These are phyloP conservation scores for Cryptococcus sp. DNA, from an alignment of 1,284 basidiomycete species.

Conservation along the genomic window DNA sequence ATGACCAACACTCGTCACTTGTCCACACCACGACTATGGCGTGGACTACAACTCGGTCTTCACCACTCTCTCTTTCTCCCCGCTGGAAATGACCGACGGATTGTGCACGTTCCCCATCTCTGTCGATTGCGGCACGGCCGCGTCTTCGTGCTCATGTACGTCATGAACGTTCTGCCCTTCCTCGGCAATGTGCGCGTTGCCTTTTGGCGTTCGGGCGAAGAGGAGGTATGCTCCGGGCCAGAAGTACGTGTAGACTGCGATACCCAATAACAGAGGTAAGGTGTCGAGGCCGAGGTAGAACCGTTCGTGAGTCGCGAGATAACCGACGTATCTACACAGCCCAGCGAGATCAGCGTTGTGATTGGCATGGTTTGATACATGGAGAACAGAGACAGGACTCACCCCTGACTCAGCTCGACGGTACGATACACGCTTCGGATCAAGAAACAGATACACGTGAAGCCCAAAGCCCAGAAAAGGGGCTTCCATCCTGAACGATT, in stretches of 20 bases:
- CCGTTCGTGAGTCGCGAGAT: conserved; percentile 63
- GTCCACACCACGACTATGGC: no score
- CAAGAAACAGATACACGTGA: conserved; percentile 69
- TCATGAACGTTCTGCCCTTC: background rate
- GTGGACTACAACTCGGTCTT: no score
- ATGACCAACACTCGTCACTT: no score
- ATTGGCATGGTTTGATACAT: background rate
- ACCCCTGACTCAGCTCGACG: conserved; percentile 66
- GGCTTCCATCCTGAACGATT: conserved; percentile 63
- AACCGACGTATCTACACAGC: conserved; percentile 57
- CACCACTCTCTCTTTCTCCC: background rate
- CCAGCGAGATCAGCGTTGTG: background rate
- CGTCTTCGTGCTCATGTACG: background rate
- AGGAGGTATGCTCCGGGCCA: conserved; percentile 45
- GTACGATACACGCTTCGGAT: conserved; percentile 70
- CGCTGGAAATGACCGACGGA: background rate
- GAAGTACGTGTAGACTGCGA: conserved; percentile 51
- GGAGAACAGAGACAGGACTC: conserved; percentile 9
- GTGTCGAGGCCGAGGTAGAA: conserved; percentile 71
- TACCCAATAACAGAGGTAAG: conserved; percentile 60
- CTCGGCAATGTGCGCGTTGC: no score
- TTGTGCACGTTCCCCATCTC: background rate
- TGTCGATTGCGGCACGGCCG: background rate
- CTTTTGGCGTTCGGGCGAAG: conserved; percentile 8
- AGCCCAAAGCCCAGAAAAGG: conserved; percentile 59